Evolutionary conservation across 805 yeast genomes (phyloP), one percentile per base, ranked within the genome.

Genomic region (Wickerhamiella azymoides): DNA sequence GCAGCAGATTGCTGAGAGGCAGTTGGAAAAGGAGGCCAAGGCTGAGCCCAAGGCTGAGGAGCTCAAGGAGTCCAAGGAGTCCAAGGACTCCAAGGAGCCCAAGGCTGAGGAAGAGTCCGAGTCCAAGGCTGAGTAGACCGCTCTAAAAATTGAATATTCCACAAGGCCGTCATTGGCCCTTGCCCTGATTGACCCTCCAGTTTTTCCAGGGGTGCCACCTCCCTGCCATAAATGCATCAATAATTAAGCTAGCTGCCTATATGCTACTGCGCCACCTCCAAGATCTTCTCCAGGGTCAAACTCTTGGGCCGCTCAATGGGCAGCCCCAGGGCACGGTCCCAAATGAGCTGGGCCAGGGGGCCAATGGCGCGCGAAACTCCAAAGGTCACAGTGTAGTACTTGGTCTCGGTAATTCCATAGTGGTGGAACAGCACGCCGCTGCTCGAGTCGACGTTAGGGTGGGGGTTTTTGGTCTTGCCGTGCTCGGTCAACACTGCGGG

Each of bases 391-490:
- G 92, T 82, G 69, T 79, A 80, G 72, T 79, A 82, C 47, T 76
- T 65, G 55, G 78, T 69, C 64, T 82, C 84, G 50, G 71, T 77
- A 61, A 82, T 68, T 39, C 92, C 92, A 66, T 80, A 81, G 70
- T 82, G 82, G 60, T 79, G 77, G 68, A 82, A 79, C 53, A 82
- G 66, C 41, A 81, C 81, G 54, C 92, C 92, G 17, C 84, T 77
- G 56, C 78, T 74, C 38, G 86, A 77, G 65, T 82, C 92, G 52
- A 82, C 92, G 61, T 82, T 82, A 51, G 92, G 92, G 72, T 72
- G 79, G 52, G 92, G 92, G 70, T 82, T 82, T 70, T 80, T 78
- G 61, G 88, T 80, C 71, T 82, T 82, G 49, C 92, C 89, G 66
- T 82, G 89, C 66, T 77, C 66, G 52, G 74, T 76, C 58, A 82